A percentile compares a stretch with the other conserved stretches of the same genome.
phyloP scores from a whole-genome alignment of 2,329 filamentous ascomycete species.

The Colletotrichum sojae region DNA sequence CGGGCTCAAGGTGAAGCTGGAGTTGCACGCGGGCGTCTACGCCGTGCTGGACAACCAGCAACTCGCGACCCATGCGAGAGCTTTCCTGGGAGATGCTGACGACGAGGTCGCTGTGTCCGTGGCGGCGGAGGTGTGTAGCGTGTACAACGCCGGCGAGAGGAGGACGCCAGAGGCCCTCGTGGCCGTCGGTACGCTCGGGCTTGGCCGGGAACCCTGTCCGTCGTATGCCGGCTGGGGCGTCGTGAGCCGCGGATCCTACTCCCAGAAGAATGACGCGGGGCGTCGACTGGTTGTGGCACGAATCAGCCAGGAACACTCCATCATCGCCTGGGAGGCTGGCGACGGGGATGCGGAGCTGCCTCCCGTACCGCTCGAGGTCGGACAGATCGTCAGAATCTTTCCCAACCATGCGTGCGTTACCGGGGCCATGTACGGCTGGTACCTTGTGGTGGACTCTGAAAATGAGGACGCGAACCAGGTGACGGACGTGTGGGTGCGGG shows the following conservation, averaged over 20 bases:
- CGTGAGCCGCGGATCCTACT: constrained; percentile 55
- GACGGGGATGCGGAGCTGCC: constrained; percentile 35
- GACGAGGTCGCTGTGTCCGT: constrained; percentile 69
- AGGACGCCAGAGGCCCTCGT: constrained; percentile 66
- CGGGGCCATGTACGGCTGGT: constrained; percentile 72
- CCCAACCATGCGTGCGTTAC: constrained; percentile 77
- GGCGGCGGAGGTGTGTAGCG: constrained; percentile 72
- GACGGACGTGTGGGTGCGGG: neutral
- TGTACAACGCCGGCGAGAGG: constrained; percentile 62
- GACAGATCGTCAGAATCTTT: constrained; percentile 56
- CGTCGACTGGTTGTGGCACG: constrained; percentile 67
- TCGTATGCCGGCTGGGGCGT: constrained; percentile 73
- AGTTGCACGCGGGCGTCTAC: constrained; percentile 77
- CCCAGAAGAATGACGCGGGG: neutral
- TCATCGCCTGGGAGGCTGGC: constrained; percentile 65
- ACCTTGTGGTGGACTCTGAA: constrained; percentile 62
- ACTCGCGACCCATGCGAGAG: constrained; percentile 66
- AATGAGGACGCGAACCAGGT: fast-evolving
- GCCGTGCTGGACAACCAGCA: constrained; percentile 76
- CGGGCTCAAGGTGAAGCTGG: constrained; percentile 53
- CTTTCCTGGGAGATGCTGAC: constrained; percentile 45
- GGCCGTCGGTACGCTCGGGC: constrained; percentile 69
- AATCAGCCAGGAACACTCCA: constrained; percentile 77
- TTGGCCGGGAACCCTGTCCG: constrained; percentile 75
- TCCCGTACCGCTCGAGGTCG: constrained; percentile 61